Base-by-base conservation (phyloP, 2,329 filamentous ascomycete species). In the Trichoderma atrobrunneum region DNA sequence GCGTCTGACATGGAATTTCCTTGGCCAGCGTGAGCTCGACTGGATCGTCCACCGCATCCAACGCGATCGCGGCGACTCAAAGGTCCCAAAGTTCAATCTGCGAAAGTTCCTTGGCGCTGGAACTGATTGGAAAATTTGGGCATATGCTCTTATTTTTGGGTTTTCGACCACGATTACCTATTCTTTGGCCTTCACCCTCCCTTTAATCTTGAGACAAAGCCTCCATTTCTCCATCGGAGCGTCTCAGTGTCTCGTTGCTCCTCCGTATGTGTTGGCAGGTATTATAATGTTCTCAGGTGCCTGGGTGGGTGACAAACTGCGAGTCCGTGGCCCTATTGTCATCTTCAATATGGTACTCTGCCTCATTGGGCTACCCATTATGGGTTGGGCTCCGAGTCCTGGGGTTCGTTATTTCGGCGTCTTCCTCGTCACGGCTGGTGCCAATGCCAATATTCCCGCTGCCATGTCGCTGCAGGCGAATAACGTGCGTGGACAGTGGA, bases 401-500 rank as follows among this genome's bases (percentile, higher is more conserved):
- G 85, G 79, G 2, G 87, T 90, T 11, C 87, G 91, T 59, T 94
- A 93, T 81, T 90, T 93, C 74, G 92, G 92, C 70, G 87, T 93
- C 72, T 95, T 95, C 82, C 82, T 95, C 62, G 87, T 89, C n/a
- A 91, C 92, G 0, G 91, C 92, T 0, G 93, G 92, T 8, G 90
- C 91, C 74, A 94, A 94, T 80, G 88, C 90, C 75, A 96, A 96
- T 79, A 85, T 95, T 5, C 93, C 94, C 0, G 86, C 89, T 2
- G 85, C 89, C 60, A 89, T 97, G 84, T 88, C 92, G 0, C 96
- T 93, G 83, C 93, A 95, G 83, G 92, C 93, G 56, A 96, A 95
- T 82, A 97, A 97, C 81, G 91, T 97, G 78, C 90, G 92, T 68
- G 93, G 93, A 0, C 93, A 96, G 82, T 97, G 93, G 93, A 97